Conservation (phyloP, 192 early-diverging fungal genomes). For the Mortierella alpina region DNA sequence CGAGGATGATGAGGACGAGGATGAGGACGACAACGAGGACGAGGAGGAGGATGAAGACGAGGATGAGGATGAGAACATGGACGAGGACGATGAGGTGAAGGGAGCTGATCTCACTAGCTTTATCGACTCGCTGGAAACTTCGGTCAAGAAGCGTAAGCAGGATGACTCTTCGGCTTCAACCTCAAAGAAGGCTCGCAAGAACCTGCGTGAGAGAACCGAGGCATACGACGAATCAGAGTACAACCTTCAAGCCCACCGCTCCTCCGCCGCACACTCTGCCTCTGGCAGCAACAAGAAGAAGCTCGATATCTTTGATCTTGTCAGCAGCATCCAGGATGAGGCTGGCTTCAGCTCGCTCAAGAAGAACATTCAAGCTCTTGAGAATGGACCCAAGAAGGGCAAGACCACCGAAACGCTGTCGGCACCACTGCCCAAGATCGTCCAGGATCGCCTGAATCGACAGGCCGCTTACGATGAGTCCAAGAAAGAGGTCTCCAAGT, state of each 20-base stretch:
- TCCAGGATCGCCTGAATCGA: constrained; percentile 89
- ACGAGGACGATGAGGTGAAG: constrained; percentile 59
- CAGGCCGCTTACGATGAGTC: constrained; percentile 86
- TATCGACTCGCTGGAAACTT: constrained; percentile 75
- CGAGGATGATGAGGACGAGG: constrained; percentile 31
- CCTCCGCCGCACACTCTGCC: constrained; percentile 40
- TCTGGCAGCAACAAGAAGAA: constrained; percentile 68
- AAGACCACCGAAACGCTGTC: constrained; percentile 60
- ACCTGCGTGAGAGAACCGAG: constrained; percentile 72
- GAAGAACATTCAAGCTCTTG: constrained; percentile 68
- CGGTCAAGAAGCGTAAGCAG: constrained; percentile 55
- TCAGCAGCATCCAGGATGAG: constrained; percentile 73
- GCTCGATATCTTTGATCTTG: constrained; percentile 79
- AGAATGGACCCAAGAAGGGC: constrained; percentile 59
- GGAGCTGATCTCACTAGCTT: constrained; percentile 68
- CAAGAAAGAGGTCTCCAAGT: constrained; percentile 85
- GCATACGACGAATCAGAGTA: constrained; percentile 80
- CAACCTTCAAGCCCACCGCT: constrained; percentile 63
- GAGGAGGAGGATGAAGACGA: constrained; percentile 51
- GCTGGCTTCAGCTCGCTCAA: constrained; percentile 73
- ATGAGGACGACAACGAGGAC: constrained; percentile 44
- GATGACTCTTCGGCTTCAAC: constrained; percentile 35
- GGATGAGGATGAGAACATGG: constrained; percentile 54
- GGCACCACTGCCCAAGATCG: constrained; percentile 84
- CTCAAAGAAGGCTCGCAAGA: constrained; percentile 62